Evolutionary conservation across 139 green algal species (phyloP), one percentile per base, ranked within the genome.

Genomic region (Pseudopediastrum boryanum): DNA sequence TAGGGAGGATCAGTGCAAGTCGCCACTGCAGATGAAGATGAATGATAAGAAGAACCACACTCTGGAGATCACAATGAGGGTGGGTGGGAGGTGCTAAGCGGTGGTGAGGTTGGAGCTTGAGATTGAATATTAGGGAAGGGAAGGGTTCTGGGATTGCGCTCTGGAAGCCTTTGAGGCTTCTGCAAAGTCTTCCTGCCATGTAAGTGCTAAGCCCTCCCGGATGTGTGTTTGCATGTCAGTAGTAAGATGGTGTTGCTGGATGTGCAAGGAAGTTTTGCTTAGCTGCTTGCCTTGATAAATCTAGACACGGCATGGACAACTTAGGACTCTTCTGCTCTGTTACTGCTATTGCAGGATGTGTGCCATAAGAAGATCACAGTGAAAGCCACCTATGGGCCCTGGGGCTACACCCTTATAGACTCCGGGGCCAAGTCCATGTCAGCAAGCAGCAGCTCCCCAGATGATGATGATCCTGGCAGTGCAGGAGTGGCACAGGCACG

Each of bases 31-130:
- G 0, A n/a, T 72, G 29, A 39, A 48, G 33, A 27, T 81, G 13
- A 48, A 58, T 9, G 51, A 71, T 48, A 64, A 36, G 25, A 43
- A 62, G 23, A 74, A 81, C 51, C 74, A 81, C 74, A 81, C 62
- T n/a, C 41, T 81, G 23, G 27, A 33, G 1, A 43, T 81, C 23
- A 27, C 54, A 9, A 62, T 81, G 52, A 23, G 51, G 59, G 73
- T 80, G 43, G n/a, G 65, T 12, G 4, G 23, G 25, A 4, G 31
- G 39, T 38, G 58, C 9, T 38, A 12, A 41, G 25, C 25, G 19
- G 63, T 1, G 13, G 38, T 48, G 1, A 25, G 33, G 7, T 38
- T 43, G 6, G 13, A 48, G 36, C 48, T 16, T 58, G 16, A 27
- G 48, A 16, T 27, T 58, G 19, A 16, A 71, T 23, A 48, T 38